Base-by-base conservation (phyloP, 495 filamentous ascomycete genomes). In the Parathielavia appendiculata region DNA sequence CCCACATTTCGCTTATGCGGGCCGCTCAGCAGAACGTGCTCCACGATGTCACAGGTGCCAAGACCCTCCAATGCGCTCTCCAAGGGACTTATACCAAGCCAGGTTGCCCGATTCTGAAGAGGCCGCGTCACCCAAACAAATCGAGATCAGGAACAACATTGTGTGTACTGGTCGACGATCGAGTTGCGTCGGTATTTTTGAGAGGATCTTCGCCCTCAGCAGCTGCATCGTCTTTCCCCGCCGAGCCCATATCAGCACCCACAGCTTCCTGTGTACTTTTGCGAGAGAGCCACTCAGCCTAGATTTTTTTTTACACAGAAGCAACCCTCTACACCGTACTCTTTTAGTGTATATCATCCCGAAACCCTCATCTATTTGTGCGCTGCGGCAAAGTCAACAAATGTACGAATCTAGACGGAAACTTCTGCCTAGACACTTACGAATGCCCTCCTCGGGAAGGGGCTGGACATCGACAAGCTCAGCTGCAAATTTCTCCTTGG, bases 391-490 rank as follows among this genome's bases (percentile, higher is more conserved):
- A 7, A 40, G 57, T 65, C 41, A 62, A 59, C 43, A 46, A 51
- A 1, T 14, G n/a, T n/a, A n/a, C n/a, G 9, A 40, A 30, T 23
- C 1, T 36, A 45, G n/a, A 16, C 30, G 9, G 7, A 14, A 11
- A 7, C 13, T 0, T 16, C 10, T 19, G 34, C 6, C 20, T 17
- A 0, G 34, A 40, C 19, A 83, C 81, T 81, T 77, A 86, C 82
- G 75, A 66, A 87, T 86, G 56, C 83, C 87, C 72, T 89, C 86
- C 66, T 81, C 85, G 17, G 83, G 77, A 62, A 79, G 67, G 26
- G 86, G 82, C 74, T 84, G 72, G 56, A 88, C 71, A 40, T 78
- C 82, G 41, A 78, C 85, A 54, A 86, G 74, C 71, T 91, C 87
- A 23, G 84, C 86, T 47, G 84, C 85, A 34, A 74, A 69, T 77